phyloP scores from a whole-genome alignment of 1,284 basidiomycete species.

The Wallemia ichthyophaga region DNA sequence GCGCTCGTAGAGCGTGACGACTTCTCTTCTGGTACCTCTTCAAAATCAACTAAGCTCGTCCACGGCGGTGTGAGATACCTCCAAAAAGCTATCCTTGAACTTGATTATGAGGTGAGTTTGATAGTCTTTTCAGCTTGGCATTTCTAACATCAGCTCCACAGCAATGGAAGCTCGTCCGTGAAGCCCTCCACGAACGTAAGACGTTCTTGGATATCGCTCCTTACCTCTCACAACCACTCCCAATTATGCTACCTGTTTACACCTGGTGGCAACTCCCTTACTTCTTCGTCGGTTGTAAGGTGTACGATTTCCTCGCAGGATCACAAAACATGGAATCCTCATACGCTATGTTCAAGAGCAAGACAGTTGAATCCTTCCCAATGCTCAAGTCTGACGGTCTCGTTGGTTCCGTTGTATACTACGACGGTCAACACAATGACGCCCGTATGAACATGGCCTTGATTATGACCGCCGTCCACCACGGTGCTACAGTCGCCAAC shows the following conservation, averaged over 20 bases:
- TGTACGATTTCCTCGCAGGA: conserved; percentile 85
- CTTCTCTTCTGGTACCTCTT: conserved; percentile 79
- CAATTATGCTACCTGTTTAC: conserved; percentile 80
- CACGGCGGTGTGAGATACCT: conserved; percentile 93
- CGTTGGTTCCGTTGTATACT: conserved; percentile 83
- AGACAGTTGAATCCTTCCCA: conserved; percentile 77
- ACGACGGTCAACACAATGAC: conserved; percentile 98
- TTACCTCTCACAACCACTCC: conserved; percentile 68
- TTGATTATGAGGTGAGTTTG: conserved; percentile 38
- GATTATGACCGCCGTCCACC: conserved; percentile 73
- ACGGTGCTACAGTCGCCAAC: conserved; percentile 68
- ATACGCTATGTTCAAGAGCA: conserved; percentile 77
- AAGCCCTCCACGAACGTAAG: conserved; percentile 70
- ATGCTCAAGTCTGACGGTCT: conserved; percentile 84
- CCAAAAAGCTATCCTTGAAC: conserved; percentile 81
- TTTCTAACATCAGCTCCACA: conserved; percentile 11
- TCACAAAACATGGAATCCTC: conserved; percentile 89
- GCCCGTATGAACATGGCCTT: conserved; percentile 91
- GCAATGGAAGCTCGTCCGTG: conserved; percentile 81
- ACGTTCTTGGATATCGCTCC: conserved; percentile 91
- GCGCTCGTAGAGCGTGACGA: conserved; percentile 82
- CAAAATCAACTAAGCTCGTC: conserved; percentile 89
- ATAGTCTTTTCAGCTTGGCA: neutral
- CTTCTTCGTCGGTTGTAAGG: conserved; percentile 80
- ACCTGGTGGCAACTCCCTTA: conserved; percentile 94